Base-by-base conservation (phyloP, 106 monocot species). In the Acorus gramineus region DNA sequence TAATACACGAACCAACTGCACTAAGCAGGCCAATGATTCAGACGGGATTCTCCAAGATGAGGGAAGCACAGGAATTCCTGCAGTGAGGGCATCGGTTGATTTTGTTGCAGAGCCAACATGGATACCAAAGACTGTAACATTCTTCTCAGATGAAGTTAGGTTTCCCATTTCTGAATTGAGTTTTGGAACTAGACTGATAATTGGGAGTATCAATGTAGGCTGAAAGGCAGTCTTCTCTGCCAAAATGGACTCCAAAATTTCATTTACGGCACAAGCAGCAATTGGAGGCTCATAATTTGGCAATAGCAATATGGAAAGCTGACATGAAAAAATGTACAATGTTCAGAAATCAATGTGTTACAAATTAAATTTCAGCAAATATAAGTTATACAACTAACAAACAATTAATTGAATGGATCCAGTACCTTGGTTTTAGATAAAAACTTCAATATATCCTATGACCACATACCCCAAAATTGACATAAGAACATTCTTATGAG, bases 241-340 rank as follows among this genome's bases (percentile, higher is more conserved):
- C 56, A 50, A 49, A 69, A 78, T 64, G 13, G 53, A 55, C 59
- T 61, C 63, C 8, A 89, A 52, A 59, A 89, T 56, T 71, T 89
- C 89, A 53, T 76, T 79, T 46, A 79, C 53, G 49, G 76, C 81
- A 74, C 89, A 89, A 57, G 85, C 82, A 68, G 85, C 81, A 71
- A 82, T 11, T 55, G 89, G 84, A 46, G 89, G 85, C 50, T 60
- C 63, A 77, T 76, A 82, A 68, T 85, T 79, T 52, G 76, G 81
- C 12, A 89, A 8, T 43, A 82, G 70, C 47, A 85, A 59, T 4
- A 85, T 74, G 4, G 85, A 77, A 4, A 85, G 76, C 89, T 89
- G 79, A 62, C 5, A 52, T 52, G 7, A 52, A 52, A 5, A 52
- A 52, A 52, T 28, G 28, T 28, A 28, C 28, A 28, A 28, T 28